Base-by-base conservation (phyloP, 352 stramenopile species). In the Globisporangium acanthophoron region DNA sequence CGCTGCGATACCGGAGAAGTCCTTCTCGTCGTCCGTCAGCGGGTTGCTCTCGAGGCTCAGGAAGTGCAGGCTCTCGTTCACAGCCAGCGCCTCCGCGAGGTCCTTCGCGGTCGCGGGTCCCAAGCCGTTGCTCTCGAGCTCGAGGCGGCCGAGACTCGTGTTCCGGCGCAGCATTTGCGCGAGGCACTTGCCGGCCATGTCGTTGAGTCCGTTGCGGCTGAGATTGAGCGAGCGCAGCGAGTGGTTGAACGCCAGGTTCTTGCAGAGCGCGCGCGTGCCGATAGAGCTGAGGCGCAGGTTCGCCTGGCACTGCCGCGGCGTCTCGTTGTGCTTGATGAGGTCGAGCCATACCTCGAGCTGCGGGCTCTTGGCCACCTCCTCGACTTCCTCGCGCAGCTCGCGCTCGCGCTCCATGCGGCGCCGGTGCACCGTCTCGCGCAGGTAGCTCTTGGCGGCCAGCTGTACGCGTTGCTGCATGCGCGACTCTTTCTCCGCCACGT, bases 21-120 rank as follows among this genome's bases (percentile, higher is more conserved):
- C 80, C 54, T 85, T 86, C 59, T 92, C 82, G 61, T 90, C 77
- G 61, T 85, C 75, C 0, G 80, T 92, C 21, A 92, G 67, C 12
- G 80, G 78, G 43, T 92, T 92, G 64, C 80, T 92, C 66, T 92
- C 82, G 21, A 92, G 65, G 45, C 72, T 90, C 46, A 92, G 54
- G 20, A 70, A 78, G 63, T 73, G 67, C 43, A 89, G 67, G 24
- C 69, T 75, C 41, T 73, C 68, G 65, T 90, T 92, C 12, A 58
- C 48, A 11, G 54, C 52, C 24, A 92, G 62, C 47, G 82, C 82
- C 37, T 85, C 76, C 4, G 80, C 78, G 43, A 92, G 45, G 16
- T 80, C 76, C 39, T 65, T 74, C 16, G 69, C 71, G 11, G 78
- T 74, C 46, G 65, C 16, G 3, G 82, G 71, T 3, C 82, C 82